These are phyloP conservation scores for Quercus robur DNA, from an alignment of 306 rosid genomes.

Conservation along the genomic window DNA sequence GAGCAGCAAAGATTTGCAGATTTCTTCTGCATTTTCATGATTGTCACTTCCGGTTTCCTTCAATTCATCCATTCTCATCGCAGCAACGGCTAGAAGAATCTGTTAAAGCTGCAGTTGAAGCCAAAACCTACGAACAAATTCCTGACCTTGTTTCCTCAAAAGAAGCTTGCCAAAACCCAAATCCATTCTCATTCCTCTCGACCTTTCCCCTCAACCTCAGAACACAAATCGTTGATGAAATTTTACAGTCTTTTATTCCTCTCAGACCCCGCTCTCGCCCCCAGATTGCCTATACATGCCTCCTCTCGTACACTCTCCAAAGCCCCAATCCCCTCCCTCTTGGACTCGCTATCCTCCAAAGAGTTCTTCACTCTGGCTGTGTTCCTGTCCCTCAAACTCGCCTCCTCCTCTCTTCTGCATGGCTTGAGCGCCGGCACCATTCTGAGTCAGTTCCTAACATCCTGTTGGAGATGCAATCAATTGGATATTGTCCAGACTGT, in stretches of 20 bases:
- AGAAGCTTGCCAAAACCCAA: constrained; percentile 47
- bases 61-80: constrained; percentile 28
- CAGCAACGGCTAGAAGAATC: constrained; percentile 36
- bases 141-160: constrained; percentile 49
- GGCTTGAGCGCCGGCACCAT: constrained; percentile 43
- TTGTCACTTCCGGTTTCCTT: constrained; percentile 26
- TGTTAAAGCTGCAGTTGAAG: constrained; percentile 47
- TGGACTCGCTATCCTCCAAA: constrained; percentile 57
- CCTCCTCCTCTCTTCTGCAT: constrained; percentile 62
- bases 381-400: constrained; percentile 59
- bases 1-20: constrained; percentile 27
- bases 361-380: constrained; percentile 61
- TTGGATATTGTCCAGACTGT: constrained; percentile 65
- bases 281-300: constrained; percentile 43
- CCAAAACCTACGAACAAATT: constrained; percentile 56
- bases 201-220: constrained; percentile 41
- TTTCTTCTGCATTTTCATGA: constrained; percentile 14
- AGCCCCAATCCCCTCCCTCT: constrained; percentile 61
- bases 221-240: constrained; percentile 59
- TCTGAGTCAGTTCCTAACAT: constrained; percentile 41
- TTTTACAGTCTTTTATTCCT: constrained; percentile 65
- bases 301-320: constrained; percentile 56
- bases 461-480: constrained; percentile 60
- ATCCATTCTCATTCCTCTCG: constrained; percentile 71
- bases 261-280: constrained; percentile 58